phyloP scores from a whole-genome alignment of 495 filamentous ascomycete species.

The Annulohypoxylon bovei region DNA sequence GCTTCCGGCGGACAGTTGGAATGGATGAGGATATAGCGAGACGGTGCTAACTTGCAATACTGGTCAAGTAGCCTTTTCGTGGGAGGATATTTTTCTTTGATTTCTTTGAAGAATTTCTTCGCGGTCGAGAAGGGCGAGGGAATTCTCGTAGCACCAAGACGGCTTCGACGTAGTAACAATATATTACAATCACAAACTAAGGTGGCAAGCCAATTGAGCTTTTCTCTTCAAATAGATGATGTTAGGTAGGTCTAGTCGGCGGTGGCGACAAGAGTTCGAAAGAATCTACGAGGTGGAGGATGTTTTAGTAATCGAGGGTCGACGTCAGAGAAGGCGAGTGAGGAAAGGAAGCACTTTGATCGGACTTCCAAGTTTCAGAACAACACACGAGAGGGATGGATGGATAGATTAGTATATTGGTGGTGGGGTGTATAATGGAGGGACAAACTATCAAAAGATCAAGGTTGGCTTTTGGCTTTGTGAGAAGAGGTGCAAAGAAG shows the following conservation, averaged over 20 bases:
- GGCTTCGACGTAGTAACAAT: conserved; percentile 25
- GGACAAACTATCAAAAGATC: conserved; percentile 17
- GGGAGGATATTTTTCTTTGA: too few species aligned
- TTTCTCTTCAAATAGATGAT: conserved; percentile 6
- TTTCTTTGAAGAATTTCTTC: conserved; percentile 3
- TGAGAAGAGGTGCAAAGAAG: neutral
- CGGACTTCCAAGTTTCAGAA: conserved; percentile 23
- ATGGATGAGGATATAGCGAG: conserved; percentile 18
- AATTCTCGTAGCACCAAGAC: conserved; percentile 30
- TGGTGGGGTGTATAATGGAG: conserved; percentile 1
- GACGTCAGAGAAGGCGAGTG: conserved; percentile 18
- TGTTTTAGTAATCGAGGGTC: conserved; percentile 33
- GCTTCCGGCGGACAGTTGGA: conserved; percentile 31
- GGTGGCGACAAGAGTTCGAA: conserved; percentile 32
- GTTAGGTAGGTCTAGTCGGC: conserved; percentile 23
- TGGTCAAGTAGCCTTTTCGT: conserved; percentile 17
- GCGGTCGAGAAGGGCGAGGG: conserved; percentile 16
- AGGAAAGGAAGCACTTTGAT: conserved; percentile 24
- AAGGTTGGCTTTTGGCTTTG: neutral
- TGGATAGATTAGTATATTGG: conserved; percentile 15
- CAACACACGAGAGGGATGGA: conserved; percentile 11
- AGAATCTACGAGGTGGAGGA: conserved; percentile 25
- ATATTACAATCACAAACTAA: conserved; percentile 32
- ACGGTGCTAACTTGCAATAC: conserved; percentile 13
- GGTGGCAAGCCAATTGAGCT: conserved; percentile 17